phyloP scores from a whole-genome alignment of 2,329 filamentous ascomycete genomes.

The Hypoxylon sp. region DNA sequence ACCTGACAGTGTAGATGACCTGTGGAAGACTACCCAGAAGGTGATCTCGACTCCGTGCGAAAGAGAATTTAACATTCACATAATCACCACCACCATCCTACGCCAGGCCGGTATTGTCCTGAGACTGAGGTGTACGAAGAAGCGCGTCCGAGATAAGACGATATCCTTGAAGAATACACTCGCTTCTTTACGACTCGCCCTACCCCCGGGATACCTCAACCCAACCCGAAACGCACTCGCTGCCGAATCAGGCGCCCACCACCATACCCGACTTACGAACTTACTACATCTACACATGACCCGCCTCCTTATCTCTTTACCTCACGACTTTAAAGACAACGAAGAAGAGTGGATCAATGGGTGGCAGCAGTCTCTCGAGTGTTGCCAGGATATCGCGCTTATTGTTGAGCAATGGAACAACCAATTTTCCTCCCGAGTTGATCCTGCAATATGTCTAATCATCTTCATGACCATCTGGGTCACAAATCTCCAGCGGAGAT shows the following conservation, averaged over 20 bases:
- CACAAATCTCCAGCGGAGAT: conserved; percentile 48
- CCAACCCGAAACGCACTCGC: conserved; percentile 48
- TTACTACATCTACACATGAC: conserved; percentile 47
- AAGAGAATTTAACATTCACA: conserved; percentile 46
- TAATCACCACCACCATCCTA: conserved; percentile 46
- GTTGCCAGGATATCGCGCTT: conserved; percentile 49
- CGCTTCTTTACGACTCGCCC: conserved; percentile 45
- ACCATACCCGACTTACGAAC: conserved; percentile 45
- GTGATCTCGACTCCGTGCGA: conserved; percentile 37
- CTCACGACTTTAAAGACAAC: conserved; percentile 23
- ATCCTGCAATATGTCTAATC: conserved; percentile 53
- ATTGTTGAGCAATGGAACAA: conserved; percentile 51
- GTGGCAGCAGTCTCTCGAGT: conserved; percentile 50
- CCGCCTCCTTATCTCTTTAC: conserved; percentile 39
- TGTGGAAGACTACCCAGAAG: conserved; percentile 43
- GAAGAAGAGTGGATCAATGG: conserved; percentile 43
- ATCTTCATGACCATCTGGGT: conserved; percentile 48
- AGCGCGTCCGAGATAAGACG: conserved; percentile 29
- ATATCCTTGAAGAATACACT: conserved; percentile 39
- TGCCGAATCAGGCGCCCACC: conserved; percentile 46
- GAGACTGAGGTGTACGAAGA: conserved; percentile 39
- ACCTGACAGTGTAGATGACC: conserved; percentile 43
- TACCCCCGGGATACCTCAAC: conserved; percentile 50
- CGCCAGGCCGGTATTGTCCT: conserved; percentile 44
- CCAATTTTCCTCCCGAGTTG: conserved; percentile 47